Evolutionary conservation across 306 rosid genomes (phyloP).

Genomic region (Casuarina glauca): DNA sequence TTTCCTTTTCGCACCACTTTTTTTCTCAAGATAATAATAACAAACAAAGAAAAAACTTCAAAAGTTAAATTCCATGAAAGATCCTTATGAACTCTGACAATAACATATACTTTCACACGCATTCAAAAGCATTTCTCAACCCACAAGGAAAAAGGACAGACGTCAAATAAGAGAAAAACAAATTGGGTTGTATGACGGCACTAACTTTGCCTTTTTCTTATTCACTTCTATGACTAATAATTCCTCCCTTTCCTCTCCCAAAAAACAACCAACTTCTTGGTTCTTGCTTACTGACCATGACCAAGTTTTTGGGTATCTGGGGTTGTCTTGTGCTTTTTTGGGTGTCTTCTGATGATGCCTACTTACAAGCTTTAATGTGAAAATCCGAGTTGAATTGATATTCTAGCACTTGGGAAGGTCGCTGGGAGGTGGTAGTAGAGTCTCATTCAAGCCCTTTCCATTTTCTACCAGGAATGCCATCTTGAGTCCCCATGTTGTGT

Average conservation of each 20-base stretch:
- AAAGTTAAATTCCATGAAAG: not conserved
- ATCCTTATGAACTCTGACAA: constrained; percentile 14
- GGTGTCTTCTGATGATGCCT: not conserved
- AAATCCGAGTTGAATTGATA: not conserved
- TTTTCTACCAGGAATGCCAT: constrained; percentile 75
- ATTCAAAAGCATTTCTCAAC: constrained; percentile 16
- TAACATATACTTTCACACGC: constrained; percentile 10
- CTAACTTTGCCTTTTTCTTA: not conserved
- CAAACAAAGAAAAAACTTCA: too few relatives aligned
- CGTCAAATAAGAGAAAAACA: not conserved
- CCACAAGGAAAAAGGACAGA: not conserved
- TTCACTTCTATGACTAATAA: not conserved
- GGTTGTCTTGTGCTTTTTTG: not conserved
- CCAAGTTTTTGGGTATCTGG: not conserved
- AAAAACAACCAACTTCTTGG: not conserved
- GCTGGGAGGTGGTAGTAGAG: constrained; percentile 52
- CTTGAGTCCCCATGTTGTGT: constrained; percentile 85
- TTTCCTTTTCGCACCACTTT: not conserved
- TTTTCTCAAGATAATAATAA: not conserved
- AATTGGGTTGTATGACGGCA: constrained; percentile 19
- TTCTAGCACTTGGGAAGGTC: constrained; percentile 67
- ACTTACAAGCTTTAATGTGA: not conserved
- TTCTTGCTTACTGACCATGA: not conserved
- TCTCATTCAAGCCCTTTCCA: constrained; percentile 52
- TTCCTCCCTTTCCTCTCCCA: not conserved